phyloP scores from a whole-genome alignment of 2,329 filamentous ascomycete genomes.

The Scedosporium apiospermum region DNA sequence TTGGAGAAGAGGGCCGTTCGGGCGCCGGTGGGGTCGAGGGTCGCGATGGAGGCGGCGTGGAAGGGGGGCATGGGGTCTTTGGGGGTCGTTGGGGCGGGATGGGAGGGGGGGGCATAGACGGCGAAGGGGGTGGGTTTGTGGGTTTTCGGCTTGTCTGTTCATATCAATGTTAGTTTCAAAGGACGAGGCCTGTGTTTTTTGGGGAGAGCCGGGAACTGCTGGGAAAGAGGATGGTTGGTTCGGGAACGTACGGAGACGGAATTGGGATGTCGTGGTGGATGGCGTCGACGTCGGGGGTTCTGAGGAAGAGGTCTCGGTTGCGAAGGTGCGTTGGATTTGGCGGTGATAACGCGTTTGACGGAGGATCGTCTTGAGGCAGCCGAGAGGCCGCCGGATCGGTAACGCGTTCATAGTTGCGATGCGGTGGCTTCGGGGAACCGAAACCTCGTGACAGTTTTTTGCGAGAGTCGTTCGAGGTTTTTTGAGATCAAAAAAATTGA shows the following conservation, averaged over 20 bases:
- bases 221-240: not conserved
- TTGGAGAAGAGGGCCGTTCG: conserved; percentile 74
- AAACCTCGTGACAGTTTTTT: no score
- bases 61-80: conserved; percentile 58
- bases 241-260: conserved; percentile 18
- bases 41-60: conserved; percentile 56
- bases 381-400: conserved; percentile 54
- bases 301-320: conserved; percentile 23
- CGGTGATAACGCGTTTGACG: conserved; percentile 46
- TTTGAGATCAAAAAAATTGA: not conserved
- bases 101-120: conserved; percentile 10
- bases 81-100: conserved; percentile 6
- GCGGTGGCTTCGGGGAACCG: not conserved
- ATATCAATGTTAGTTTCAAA: not conserved
- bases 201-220: no score
- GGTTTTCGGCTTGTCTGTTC: conserved; percentile 2
- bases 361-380: conserved; percentile 59
- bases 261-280: conserved; percentile 22
- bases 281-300: conserved; percentile 14
- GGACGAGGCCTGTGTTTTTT: no score
- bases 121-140: conserved; percentile 12
- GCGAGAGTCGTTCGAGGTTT: not conserved
- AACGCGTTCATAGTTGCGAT: conserved; percentile 48
- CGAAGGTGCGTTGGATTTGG: conserved; percentile 9
- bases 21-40: conserved; percentile 76